Conservation (phyloP, 2,329 filamentous ascomycete species). For the Aspergillus novofumigatus region DNA sequence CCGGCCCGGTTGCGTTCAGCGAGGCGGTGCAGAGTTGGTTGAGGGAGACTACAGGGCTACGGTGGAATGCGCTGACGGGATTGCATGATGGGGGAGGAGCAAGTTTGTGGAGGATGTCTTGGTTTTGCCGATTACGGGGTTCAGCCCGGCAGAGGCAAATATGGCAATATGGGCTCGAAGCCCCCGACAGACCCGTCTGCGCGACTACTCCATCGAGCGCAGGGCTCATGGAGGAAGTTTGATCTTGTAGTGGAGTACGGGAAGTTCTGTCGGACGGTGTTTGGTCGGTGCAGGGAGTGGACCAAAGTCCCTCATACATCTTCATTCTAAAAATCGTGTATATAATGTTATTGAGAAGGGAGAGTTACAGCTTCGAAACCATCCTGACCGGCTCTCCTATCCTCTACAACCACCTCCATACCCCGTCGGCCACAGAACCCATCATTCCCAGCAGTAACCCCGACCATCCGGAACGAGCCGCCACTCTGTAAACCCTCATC, state of each 20-base stretch:
- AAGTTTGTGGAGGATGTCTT: constrained; percentile 30
- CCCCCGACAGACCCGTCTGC: constrained; percentile 25
- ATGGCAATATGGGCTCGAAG: constrained; percentile 32
- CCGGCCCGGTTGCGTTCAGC: constrained; percentile 31
- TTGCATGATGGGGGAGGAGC: constrained; percentile 24
- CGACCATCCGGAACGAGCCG: constrained; percentile 28
- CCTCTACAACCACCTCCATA: constrained; percentile 33
- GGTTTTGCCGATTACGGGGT: constrained; percentile 33
- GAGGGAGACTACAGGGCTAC: constrained; percentile 16
- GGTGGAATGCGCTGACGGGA: constrained; percentile 31
- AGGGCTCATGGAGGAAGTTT: constrained; percentile 29
- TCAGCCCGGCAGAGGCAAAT: constrained; percentile 26
- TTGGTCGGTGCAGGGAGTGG: constrained; percentile 30
- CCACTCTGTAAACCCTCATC: constrained; percentile 17
- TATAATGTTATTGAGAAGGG: neutral
- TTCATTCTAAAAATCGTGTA: neutral
- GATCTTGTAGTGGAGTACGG: constrained; percentile 25
- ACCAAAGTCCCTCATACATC: constrained; percentile 13
- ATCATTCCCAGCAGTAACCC: constrained; percentile 29
- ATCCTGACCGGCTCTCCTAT: constrained; percentile 29
- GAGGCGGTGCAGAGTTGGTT: constrained; percentile 22
- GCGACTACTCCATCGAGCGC: constrained; percentile 26
- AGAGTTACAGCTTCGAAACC: constrained; percentile 16
- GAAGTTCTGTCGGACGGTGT: constrained; percentile 29
- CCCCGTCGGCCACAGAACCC: constrained; percentile 35